These are phyloP conservation scores for Pythium dissotocum DNA, from an alignment of 352 stramenopile genomes.

Conservation along the genomic window DNA sequence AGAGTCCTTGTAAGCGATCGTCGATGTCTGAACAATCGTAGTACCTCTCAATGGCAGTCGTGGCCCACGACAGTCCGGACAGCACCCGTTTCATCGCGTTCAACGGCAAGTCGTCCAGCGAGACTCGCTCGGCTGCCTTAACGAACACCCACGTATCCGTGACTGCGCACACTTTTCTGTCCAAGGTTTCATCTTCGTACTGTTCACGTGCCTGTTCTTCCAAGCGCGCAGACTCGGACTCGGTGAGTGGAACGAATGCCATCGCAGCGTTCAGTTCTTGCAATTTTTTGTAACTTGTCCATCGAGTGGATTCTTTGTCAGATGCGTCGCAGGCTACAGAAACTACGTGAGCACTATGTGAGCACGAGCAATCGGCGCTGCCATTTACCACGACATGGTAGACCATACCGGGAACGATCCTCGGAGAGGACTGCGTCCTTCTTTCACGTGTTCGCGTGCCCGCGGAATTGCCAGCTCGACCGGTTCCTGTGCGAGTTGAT, in stretches of 20 bases:
- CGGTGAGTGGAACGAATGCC: conserved; percentile 5
- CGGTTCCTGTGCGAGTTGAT: no score
- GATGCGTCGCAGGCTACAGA: background rate
- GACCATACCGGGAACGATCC: background rate
- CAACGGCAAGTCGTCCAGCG: conserved; percentile 8
- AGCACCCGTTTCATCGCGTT: conserved; percentile 4
- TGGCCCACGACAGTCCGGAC: conserved; percentile 1
- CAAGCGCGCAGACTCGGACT: background rate
- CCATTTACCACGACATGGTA: no score
- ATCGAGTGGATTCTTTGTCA: background rate
- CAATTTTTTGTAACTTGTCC: conserved; percentile 6
- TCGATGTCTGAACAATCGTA: conserved; percentile 30
- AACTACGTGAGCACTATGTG: no score
- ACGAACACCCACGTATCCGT: conserved; percentile 17
- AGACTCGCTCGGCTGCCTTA: background rate
- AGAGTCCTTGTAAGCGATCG: conserved; percentile 3
- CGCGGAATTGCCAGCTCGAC: no score
- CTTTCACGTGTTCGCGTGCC: no score
- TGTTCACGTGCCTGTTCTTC: background rate
- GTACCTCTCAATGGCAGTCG: background rate
- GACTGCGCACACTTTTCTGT: conserved; percentile 15
- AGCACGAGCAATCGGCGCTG: no score
- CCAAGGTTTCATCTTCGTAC: background rate
- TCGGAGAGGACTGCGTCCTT: no score
- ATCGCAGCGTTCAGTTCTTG: conserved; percentile 8